A percentile compares a stretch with the other conserved stretches of the same genome.
phyloP scores from a whole-genome alignment of 2,329 filamentous ascomycete species.

The Scleromitrula shiraiana region DNA sequence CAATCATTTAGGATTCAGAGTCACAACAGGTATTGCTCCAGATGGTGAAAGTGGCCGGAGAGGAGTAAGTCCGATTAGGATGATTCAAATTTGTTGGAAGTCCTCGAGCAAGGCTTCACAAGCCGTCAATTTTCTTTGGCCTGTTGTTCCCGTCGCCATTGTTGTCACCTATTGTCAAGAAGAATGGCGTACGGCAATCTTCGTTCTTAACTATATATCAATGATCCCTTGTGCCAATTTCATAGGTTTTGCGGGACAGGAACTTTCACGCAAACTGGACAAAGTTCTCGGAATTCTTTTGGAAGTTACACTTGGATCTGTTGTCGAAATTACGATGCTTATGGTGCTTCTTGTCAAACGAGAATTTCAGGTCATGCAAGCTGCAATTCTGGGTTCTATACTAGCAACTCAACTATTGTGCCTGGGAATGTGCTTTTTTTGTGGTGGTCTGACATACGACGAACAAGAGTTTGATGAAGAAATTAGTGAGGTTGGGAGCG shows the following conservation, averaged over 20 bases:
- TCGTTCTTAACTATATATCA: slow-evolving; percentile 64
- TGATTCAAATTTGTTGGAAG: slow-evolving; percentile 54
- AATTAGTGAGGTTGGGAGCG: slow-evolving; percentile 71
- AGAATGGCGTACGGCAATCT: slow-evolving; percentile 54
- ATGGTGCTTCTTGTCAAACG: slow-evolving; percentile 56
- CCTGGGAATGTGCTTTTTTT: slow-evolving; percentile 71
- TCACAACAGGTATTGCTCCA: slow-evolving; percentile 33
- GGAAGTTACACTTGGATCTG: slow-evolving; percentile 58
- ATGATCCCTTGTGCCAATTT: slow-evolving; percentile 72
- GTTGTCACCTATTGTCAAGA: slow-evolving; percentile 47
- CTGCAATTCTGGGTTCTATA: slow-evolving; percentile 76
- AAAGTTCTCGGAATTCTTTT: slow-evolving; percentile 60
- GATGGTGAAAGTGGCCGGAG: slow-evolving; percentile 61
- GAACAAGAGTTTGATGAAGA: slow-evolving; percentile 66
- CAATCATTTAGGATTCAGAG: slow-evolving; percentile 19
- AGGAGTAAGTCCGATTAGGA: slow-evolving; percentile 56
- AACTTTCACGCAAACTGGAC: slow-evolving; percentile 65
- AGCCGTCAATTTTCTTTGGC: slow-evolving; percentile 65
- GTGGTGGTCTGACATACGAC: slow-evolving; percentile 60
- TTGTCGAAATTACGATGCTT: slow-evolving; percentile 78
- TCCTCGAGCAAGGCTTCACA: slow-evolving; percentile 57
- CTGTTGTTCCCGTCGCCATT: slow-evolving; percentile 65
- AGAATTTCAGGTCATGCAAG: slow-evolving; percentile 64
- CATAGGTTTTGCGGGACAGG: slow-evolving; percentile 65
- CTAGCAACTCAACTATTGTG: slow-evolving; percentile 76